These are phyloP conservation scores for Cladosporium sp. DNA, from an alignment of 2,329 filamentous ascomycete species.

Conservation along the genomic window DNA sequence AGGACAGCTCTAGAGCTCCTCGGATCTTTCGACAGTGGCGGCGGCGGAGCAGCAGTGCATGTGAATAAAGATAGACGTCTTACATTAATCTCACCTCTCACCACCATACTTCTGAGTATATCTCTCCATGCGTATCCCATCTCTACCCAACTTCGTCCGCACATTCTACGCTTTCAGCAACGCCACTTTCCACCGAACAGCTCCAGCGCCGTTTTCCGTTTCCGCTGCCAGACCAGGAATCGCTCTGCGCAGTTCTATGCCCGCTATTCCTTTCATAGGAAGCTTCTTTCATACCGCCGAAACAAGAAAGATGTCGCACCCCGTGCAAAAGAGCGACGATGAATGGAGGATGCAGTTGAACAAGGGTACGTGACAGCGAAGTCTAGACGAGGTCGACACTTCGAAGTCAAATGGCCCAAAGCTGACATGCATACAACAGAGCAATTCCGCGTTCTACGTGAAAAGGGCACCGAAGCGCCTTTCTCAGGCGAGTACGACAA, in stretches of 20 bases:
- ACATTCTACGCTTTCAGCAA: constrained; percentile 53
- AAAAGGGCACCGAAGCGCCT: constrained; percentile 87
- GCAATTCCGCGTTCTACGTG: constrained; percentile 89
- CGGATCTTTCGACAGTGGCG: constrained; percentile 8
- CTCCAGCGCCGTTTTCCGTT: constrained; percentile 31
- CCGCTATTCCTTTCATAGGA: constrained; percentile 75
- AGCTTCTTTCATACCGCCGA: constrained; percentile 69
- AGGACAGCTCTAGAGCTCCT: constrained; percentile 10
- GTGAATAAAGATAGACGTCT: constrained; percentile 1
- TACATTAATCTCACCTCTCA: not conserved
- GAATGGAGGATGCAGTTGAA: constrained; percentile 90
- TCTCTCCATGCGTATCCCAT: constrained; percentile 52
- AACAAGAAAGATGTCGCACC: constrained; percentile 59
- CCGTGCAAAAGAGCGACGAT: constrained; percentile 75
- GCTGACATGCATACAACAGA: too few relatives aligned
- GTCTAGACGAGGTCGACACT: too few relatives aligned
- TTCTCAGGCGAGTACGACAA: constrained; percentile 84
- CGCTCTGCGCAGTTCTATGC: constrained; percentile 59
- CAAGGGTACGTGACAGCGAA: constrained; percentile 54
- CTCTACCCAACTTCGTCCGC: constrained; percentile 50
- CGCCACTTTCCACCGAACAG: constrained; percentile 39
- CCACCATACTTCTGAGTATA: not conserved
- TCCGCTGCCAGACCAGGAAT: constrained; percentile 36
- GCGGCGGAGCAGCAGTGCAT: constrained; percentile 2
- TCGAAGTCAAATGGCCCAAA: too few relatives aligned